These are phyloP conservation scores for Aspergillus olivimuriae DNA, from an alignment of 495 filamentous ascomycete genomes.

Conservation along the genomic window DNA sequence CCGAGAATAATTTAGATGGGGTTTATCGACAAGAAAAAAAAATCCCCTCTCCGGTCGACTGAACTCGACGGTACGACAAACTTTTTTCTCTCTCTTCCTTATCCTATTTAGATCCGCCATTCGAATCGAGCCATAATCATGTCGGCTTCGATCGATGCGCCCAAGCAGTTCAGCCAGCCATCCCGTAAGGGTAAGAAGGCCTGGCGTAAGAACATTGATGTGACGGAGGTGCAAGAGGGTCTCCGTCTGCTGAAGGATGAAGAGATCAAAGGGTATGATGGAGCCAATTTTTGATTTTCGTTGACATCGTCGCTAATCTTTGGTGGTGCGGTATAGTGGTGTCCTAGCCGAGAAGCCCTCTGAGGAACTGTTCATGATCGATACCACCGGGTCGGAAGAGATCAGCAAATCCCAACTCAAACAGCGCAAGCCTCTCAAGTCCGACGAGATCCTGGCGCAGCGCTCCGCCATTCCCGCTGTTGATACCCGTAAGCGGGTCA, in stretches of 20 bases:
- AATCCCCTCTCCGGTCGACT: constrained; percentile 5
- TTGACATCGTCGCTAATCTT: too few relatives aligned
- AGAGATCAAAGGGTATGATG: constrained; percentile 72
- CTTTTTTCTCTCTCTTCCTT: too few relatives aligned
- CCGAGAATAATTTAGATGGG: constrained; percentile 16
- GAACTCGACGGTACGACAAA: too few relatives aligned
- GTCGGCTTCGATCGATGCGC: constrained; percentile 38
- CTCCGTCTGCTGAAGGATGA: constrained; percentile 80
- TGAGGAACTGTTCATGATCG: constrained; percentile 74
- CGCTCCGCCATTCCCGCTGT: constrained; percentile 77
- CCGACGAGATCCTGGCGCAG: constrained; percentile 82
- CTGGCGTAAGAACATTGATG: constrained; percentile 96
- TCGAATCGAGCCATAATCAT: constrained; percentile 20
- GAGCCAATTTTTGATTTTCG: constrained; percentile 3
- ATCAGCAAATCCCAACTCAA: constrained; percentile 59
- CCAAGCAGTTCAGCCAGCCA: constrained; percentile 66
- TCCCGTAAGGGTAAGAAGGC: constrained; percentile 97
- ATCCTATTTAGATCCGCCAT: too few relatives aligned
- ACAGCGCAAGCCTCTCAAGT: constrained; percentile 67
- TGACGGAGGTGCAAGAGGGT: constrained; percentile 76
- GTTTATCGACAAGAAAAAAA: constrained; percentile 20
- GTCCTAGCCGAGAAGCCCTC: constrained; percentile 73
- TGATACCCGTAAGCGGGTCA: constrained; percentile 64
- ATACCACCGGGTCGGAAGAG: constrained; percentile 59
- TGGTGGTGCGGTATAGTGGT: constrained; percentile 48